These are phyloP conservation scores for Chenopodium formosanum DNA, from an alignment of 148 eudicot species.

Conservation along the genomic window DNA sequence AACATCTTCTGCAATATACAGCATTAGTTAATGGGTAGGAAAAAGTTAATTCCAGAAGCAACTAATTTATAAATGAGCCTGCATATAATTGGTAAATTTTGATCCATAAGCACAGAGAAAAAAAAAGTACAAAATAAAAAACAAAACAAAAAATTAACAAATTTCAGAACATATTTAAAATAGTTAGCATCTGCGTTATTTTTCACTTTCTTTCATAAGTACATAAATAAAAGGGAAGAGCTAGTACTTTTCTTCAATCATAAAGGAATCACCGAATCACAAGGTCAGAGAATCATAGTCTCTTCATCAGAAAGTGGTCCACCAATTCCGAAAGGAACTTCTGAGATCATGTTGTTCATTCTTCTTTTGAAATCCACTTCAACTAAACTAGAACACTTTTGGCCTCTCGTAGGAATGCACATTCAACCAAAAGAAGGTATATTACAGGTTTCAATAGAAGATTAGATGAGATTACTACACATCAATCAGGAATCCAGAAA, in stretches of 20 bases:
- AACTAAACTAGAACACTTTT: background rate
- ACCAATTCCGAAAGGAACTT: background rate
- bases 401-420: background rate
- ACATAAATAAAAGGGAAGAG: no score
- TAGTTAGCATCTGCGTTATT: no score
- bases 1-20: background rate
- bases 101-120: no score
- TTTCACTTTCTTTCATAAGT: no score
- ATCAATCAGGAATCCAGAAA: background rate
- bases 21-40: background rate
- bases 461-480: background rate
- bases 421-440: background rate
- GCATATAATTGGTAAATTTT: no score
- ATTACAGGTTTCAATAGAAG: background rate
- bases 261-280: background rate
- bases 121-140: no score
- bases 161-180: no score
- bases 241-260: background rate
- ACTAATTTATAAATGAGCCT: no score
- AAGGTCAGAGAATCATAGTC: background rate
- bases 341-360: background rate
- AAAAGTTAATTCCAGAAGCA: no score
- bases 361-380: background rate
- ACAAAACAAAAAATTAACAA: no score
- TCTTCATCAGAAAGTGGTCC: background rate